phyloP scores from a whole-genome alignment of 2,329 filamentous ascomycete species.

The Penicillium sp. region DNA sequence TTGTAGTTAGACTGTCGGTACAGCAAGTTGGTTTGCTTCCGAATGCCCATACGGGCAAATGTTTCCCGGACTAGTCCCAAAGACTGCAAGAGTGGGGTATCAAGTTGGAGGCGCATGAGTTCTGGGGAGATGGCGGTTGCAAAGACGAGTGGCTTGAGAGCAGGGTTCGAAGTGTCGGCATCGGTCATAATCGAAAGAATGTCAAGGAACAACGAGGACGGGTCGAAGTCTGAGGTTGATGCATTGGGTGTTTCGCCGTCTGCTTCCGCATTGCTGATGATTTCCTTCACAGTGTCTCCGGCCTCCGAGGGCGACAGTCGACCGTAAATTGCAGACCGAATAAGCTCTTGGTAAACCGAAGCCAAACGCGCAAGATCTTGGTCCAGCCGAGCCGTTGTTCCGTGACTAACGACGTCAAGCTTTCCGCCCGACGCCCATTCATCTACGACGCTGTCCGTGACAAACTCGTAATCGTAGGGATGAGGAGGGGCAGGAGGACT shows the following conservation, averaged over 20 bases:
- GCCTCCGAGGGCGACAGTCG: conserved; percentile 69
- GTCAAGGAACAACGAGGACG: conserved; percentile 76
- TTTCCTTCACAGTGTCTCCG: conserved; percentile 71
- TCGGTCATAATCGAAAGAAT: conserved; percentile 78
- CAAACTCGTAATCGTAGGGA: conserved; percentile 70
- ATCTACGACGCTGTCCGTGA: conserved; percentile 69
- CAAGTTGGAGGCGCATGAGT: conserved; percentile 79
- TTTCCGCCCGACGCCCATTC: conserved; percentile 70
- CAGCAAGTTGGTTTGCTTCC: conserved; percentile 87
- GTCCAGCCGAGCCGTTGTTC: conserved; percentile 64
- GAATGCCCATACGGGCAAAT: conserved; percentile 79
- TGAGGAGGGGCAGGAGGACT: conserved; percentile 28
- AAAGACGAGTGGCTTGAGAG: conserved; percentile 68
- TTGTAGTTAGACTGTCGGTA: conserved; percentile 98
- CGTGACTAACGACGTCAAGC: conserved; percentile 66
- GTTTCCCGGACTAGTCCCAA: conserved; percentile 82
- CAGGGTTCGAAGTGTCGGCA: conserved; percentile 60
- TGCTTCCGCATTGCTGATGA: conserved; percentile 61
- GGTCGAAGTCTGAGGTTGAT: conserved; percentile 52
- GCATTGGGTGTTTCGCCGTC: conserved; percentile 46
- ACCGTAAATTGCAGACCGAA: conserved; percentile 71
- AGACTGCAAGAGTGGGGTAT: conserved; percentile 72
- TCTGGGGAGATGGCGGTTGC: conserved; percentile 71
- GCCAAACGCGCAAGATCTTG: conserved; percentile 70
- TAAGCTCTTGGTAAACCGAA: conserved; percentile 80